Evolutionary conservation across 371 early-diverging fungal genomes (phyloP).

Genomic region (Mucor plumbeus): DNA sequence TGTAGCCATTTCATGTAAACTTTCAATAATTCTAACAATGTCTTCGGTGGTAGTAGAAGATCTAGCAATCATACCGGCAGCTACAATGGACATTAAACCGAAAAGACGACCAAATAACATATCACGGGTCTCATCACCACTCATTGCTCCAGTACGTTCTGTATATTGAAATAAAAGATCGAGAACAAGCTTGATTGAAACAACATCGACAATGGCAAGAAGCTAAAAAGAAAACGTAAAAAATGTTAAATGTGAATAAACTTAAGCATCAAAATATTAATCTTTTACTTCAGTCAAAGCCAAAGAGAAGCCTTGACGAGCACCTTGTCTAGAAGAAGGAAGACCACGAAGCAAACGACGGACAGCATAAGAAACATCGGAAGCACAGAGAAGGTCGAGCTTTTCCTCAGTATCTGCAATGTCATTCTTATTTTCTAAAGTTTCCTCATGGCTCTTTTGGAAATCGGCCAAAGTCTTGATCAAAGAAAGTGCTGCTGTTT

Average conservation of each 20-base stretch:
- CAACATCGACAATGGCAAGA: slow-evolving; percentile 44
- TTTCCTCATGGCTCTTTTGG: slow-evolving; percentile 51
- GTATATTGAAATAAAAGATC: slow-evolving; percentile 73
- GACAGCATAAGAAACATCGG: slow-evolving; percentile 89
- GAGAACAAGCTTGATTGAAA: slow-evolving; percentile 65
- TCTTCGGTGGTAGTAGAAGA: slow-evolving; percentile 69
- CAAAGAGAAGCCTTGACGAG: slow-evolving; percentile 93
- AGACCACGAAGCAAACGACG: slow-evolving; percentile 89
- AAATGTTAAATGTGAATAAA: background rate
- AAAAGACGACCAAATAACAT: slow-evolving; percentile 91
- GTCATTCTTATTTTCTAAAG: slow-evolving; percentile 31
- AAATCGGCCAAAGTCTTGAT: slow-evolving; percentile 52
- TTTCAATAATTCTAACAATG: slow-evolving; percentile 65
- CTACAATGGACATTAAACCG: slow-evolving; percentile 81
- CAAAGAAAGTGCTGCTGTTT: slow-evolving; percentile 58
- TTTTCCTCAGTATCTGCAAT: slow-evolving; percentile 62
- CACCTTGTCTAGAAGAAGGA: slow-evolving; percentile 86
- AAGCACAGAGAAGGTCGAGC: slow-evolving; percentile 63
- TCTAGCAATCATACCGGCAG: slow-evolving; percentile 81
- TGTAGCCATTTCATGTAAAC: slow-evolving; percentile 66
- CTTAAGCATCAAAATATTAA: background rate
- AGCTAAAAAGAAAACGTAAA: slow-evolving; percentile 29
- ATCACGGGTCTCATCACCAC: slow-evolving; percentile 85
- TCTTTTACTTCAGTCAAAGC: slow-evolving; percentile 83
- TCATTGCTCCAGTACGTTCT: slow-evolving; percentile 59